These are phyloP conservation scores for Sporobolomyces phaffii DNA, from an alignment of 768 basidiomycete species.

Conservation along the genomic window DNA sequence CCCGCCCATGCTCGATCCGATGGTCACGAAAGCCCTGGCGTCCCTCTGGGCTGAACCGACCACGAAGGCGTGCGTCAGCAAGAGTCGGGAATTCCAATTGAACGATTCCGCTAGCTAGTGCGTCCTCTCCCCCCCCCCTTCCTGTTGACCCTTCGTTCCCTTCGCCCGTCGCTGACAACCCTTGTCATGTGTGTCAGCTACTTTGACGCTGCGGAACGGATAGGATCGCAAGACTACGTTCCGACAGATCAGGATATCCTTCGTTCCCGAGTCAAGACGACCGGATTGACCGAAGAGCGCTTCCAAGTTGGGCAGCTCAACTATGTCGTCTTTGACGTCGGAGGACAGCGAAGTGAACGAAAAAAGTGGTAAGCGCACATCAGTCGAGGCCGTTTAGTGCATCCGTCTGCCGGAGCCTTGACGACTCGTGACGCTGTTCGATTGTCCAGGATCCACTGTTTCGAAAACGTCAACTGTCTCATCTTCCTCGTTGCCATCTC, in stretches of 20 bases:
- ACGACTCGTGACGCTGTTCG: not conserved
- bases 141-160: too few species aligned
- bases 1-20: slow-evolving; percentile 55
- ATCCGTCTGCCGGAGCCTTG: too few species aligned
- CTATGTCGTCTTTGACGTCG: slow-evolving; percentile 70
- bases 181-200: slow-evolving; percentile 52
- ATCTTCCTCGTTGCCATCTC: slow-evolving; percentile 88
- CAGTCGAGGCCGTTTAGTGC: too few species aligned
- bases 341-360: slow-evolving; percentile 78
- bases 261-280: slow-evolving; percentile 89
- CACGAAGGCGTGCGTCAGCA: slow-evolving; percentile 73
- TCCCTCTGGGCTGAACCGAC: slow-evolving; percentile 71
- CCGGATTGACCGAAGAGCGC: slow-evolving; percentile 93
- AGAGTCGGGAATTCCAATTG: slow-evolving; percentile 90
- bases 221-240: slow-evolving; percentile 65
- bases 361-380: slow-evolving; percentile 66
- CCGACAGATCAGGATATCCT: slow-evolving; percentile 95
- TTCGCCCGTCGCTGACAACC: too few species aligned
- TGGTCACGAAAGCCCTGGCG: slow-evolving; percentile 70
- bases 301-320: slow-evolving; percentile 73
- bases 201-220: slow-evolving; percentile 83
- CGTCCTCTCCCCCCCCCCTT: slow-evolving; percentile 34
- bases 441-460: slow-evolving; percentile 64
- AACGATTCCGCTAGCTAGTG: slow-evolving; percentile 89
- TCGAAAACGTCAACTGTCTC: slow-evolving; percentile 88